phyloP scores from a whole-genome alignment of 2,329 filamentous ascomycete species.

The Pyrenophora tritici-repentis region DNA sequence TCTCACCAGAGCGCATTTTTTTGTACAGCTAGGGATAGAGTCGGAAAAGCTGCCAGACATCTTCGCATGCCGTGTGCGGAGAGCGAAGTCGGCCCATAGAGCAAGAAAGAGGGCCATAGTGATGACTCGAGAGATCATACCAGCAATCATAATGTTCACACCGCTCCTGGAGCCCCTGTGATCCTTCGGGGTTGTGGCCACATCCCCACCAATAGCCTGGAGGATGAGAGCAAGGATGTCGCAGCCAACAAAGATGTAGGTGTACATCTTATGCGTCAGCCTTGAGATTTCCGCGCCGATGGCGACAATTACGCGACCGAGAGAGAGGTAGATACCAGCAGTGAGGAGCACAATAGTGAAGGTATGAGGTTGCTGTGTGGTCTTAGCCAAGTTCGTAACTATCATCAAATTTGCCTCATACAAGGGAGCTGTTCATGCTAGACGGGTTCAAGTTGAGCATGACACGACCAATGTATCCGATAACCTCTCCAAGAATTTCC shows the following conservation, averaged over 20 bases:
- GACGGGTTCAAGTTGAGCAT: slow-evolving; percentile 59
- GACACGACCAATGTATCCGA: slow-evolving; percentile 61
- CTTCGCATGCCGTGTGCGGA: slow-evolving; percentile 25
- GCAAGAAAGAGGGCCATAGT: slow-evolving; percentile 56
- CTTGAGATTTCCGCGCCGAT: slow-evolving; percentile 49
- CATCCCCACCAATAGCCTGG: slow-evolving; percentile 61
- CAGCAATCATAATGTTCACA: slow-evolving; percentile 61
- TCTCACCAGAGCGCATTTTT: slow-evolving; percentile 16
- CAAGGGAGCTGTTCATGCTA: slow-evolving; percentile 54
- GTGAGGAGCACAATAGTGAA: slow-evolving; percentile 61
- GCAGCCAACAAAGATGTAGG: slow-evolving; percentile 61
- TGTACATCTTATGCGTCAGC: slow-evolving; percentile 50
- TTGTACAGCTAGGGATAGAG: slow-evolving; percentile 30
- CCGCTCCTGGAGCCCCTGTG: slow-evolving; percentile 50
- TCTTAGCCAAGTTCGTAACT: slow-evolving; percentile 1
- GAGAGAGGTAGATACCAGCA: slow-evolving; percentile 59
- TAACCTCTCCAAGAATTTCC: slow-evolving; percentile 56
- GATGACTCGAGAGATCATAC: slow-evolving; percentile 60
- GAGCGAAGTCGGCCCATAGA: slow-evolving; percentile 45
- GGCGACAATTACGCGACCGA: slow-evolving; percentile 59
- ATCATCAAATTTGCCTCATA: slow-evolving; percentile 44
- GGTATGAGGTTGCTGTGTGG: slow-evolving; percentile 56
- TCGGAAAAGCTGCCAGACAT: slow-evolving; percentile 20
- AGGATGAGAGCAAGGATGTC: slow-evolving; percentile 62
- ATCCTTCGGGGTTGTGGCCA: slow-evolving; percentile 57